Percentiles rank a stretch among this genome's conserved stretches.
These are phyloP conservation scores for Lactarius indigo DNA, from an alignment of 768 basidiomycete genomes.

Conservation along the genomic window DNA sequence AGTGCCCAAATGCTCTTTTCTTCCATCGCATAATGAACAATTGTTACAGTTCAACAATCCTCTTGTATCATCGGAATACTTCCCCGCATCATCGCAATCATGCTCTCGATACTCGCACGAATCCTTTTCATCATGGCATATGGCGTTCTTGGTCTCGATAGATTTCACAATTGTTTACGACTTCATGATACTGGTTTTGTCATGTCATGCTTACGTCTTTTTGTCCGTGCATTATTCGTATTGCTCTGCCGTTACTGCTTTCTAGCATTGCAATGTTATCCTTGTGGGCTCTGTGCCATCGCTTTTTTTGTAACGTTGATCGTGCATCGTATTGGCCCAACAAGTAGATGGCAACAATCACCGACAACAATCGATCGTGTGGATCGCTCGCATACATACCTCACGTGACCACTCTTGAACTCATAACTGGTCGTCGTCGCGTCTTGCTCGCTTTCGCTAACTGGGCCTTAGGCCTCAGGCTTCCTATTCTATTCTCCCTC, in stretches of 20 bases:
- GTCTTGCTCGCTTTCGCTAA: background rate
- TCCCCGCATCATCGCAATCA: slow-evolving; percentile 22
- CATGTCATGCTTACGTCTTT: slow-evolving; percentile 22
- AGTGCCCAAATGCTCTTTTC: background rate
- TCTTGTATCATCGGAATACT: slow-evolving; percentile 21
- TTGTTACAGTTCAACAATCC: slow-evolving; percentile 6
- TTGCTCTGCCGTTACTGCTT: slow-evolving; percentile 27
- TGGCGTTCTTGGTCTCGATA: slow-evolving; percentile 17
- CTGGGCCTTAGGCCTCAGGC: background rate
- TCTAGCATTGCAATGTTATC: slow-evolving; percentile 21
- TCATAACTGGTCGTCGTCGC: background rate
- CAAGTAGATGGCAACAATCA: slow-evolving; percentile 13
- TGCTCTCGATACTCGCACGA: slow-evolving; percentile 21
- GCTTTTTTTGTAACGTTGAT: slow-evolving; percentile 19
- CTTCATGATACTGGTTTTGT: slow-evolving; percentile 26
- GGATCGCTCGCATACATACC: background rate
- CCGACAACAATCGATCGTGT: slow-evolving; percentile 2
- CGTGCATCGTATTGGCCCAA: slow-evolving; percentile 3
- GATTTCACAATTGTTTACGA: slow-evolving; percentile 21
- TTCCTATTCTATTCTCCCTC: background rate
- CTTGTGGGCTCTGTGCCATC: slow-evolving; percentile 11
- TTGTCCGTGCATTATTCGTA: slow-evolving; percentile 22
- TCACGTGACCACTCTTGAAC: slow-evolving; percentile 7
- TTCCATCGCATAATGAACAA: slow-evolving; percentile 13
- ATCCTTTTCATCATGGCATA: slow-evolving; percentile 19